phyloP scores from a whole-genome alignment of 2,329 filamentous ascomycete genomes.

The Monosporascus cannonballus region DNA sequence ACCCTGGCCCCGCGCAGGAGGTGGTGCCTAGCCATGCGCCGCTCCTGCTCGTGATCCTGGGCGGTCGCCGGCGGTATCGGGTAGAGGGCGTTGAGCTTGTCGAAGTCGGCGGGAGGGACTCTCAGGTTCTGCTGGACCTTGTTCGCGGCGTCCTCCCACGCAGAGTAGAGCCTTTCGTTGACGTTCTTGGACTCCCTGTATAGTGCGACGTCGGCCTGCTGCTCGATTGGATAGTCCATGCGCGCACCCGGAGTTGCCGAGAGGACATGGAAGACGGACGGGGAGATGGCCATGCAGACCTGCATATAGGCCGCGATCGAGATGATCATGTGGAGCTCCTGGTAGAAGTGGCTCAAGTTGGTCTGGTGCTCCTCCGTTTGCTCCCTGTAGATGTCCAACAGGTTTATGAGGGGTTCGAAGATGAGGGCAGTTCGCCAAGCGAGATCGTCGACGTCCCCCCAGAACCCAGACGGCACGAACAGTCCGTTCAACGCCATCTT shows the following conservation, averaged over 20 bases:
- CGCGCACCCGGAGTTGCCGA: constrained; percentile 24
- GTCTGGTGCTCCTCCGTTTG: neutral
- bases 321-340: constrained; percentile 20
- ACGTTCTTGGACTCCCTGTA: constrained; percentile 17
- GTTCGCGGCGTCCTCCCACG: constrained; percentile 7
- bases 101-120: neutral
- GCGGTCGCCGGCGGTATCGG: constrained; percentile 1
- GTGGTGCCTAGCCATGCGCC: constrained; percentile 10
- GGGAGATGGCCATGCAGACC: constrained; percentile 22
- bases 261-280: constrained; percentile 22
- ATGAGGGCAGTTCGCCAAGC: constrained; percentile 25
- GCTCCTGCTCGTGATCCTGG: constrained; percentile 4
- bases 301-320: constrained; percentile 23
- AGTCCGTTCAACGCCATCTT: constrained; percentile 16
- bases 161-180: constrained; percentile 10
- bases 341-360: constrained; percentile 10
- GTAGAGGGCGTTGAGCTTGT: neutral
- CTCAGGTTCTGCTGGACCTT: neutral
- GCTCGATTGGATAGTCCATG: constrained; percentile 21
- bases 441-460: constrained; percentile 29
- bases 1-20: constrained; percentile 25
- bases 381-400: constrained; percentile 15
- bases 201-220: constrained; percentile 14
- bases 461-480: constrained; percentile 28
- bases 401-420: constrained; percentile 31